Evolutionary conservation across 345 rosid species (phyloP), one percentile per base, ranked within the genome.

Genomic region (Sonneratia alba): DNA sequence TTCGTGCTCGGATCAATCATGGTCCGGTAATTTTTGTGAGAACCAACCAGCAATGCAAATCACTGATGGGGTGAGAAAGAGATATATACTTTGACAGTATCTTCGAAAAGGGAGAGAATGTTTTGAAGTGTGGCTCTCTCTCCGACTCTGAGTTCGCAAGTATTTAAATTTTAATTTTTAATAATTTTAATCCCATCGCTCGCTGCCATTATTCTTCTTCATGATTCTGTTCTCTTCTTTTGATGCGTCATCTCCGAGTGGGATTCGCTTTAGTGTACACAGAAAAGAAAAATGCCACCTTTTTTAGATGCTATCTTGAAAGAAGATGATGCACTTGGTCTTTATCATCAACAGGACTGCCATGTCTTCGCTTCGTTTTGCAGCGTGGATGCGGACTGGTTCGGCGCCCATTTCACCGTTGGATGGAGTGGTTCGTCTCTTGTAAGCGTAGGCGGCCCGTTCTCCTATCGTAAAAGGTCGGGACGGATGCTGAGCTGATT

Each of bases 201-300:
- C 83, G 72, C 70, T 81, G 32, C 7, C 12, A 47, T 47, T 47
- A 47, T 65, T 79, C 51, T 74, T 78, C 77, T 59, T 73, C 79
- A 85, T 81, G 85, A 85, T 85, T 84, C 81, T 72, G 78, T 84
- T 84, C 79, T 85, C 82, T 85, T 85, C 84, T 85, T 83, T 83
- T 34, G 81, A 77, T 81, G 67, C 51, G 45, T 27, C 32, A 27
- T 27, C 32, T 69, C 22, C 36, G 34, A 61, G 72, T 56, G 72
- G 48, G 16, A 36, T 57, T 70, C n/a, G 72, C 72, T 70, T 70
- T 70, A 70, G n/a, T 13, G 22, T 56, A 8, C 63, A 5, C 2
- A n/a, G n/a, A n/a, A 42, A n/a, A 42, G 10, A 57, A 19, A 57
- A 57, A 57, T 21, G 22, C 57, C 21, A 53, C 57, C 15, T 53